These are phyloP conservation scores for Penicillium mononematosum DNA, from an alignment of 495 filamentous ascomycete genomes.

Conservation along the genomic window DNA sequence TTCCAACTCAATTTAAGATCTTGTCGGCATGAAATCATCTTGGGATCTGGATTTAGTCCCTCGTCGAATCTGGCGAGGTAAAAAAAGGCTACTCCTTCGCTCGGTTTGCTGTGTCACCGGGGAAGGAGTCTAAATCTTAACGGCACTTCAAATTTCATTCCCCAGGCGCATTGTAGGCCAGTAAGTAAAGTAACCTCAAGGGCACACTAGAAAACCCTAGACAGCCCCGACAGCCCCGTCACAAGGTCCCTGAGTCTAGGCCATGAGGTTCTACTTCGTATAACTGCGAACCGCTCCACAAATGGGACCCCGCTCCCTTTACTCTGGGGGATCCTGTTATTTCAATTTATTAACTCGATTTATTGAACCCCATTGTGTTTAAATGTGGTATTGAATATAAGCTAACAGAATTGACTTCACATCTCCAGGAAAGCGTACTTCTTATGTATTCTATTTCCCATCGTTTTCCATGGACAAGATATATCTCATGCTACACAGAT, in stretches of 20 bases:
- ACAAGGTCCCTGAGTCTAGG: background rate
- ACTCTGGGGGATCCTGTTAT: background rate
- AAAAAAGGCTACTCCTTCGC: constrained; percentile 21
- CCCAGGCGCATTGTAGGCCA: background rate
- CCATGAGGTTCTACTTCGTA: background rate
- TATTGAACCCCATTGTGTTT: background rate
- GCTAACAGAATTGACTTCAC: background rate
- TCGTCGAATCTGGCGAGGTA: constrained; percentile 22
- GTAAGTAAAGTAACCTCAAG: background rate
- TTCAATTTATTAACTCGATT: background rate
- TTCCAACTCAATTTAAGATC: constrained; percentile 51
- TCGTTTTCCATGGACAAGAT: background rate
- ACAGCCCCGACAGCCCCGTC: too few relatives aligned
- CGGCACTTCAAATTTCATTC: constrained; percentile 24
- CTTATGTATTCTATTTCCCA: background rate
- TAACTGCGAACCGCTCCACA: background rate
- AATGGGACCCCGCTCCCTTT: background rate
- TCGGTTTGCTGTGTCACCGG: constrained; percentile 18
- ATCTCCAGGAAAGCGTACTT: background rate
- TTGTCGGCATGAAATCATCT: constrained; percentile 45
- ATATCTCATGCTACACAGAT: background rate
- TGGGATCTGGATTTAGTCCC: constrained; percentile 20
- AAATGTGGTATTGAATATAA: background rate
- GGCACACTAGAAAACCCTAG: background rate
- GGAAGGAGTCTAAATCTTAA: constrained; percentile 28